These are phyloP conservation scores for Trifolium dubium DNA, from an alignment of 306 rosid species.

Conservation along the genomic window DNA sequence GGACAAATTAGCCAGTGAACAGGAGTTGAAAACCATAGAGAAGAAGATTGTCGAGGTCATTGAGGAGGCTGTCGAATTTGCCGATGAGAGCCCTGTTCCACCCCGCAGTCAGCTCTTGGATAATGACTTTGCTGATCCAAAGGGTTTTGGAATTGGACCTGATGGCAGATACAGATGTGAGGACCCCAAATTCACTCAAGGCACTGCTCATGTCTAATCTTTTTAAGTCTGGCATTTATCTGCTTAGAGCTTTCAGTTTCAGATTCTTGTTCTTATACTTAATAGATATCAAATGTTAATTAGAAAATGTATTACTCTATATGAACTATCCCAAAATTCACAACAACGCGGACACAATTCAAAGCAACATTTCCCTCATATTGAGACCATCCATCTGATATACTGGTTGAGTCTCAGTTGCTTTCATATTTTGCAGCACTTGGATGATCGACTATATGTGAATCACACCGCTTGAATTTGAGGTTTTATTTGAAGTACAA, in stretches of 20 bases:
- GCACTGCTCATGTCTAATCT: conserved; percentile 88
- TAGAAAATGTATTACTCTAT: conserved; percentile 38
- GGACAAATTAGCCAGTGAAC: conserved; percentile 74
- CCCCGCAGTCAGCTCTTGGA: conserved; percentile 87
- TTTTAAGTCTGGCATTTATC: conserved; percentile 29
- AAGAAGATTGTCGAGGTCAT: conserved; percentile 80
- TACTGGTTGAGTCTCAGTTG: too few relatives aligned
- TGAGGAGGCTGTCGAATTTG: conserved; percentile 82
- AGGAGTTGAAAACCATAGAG: conserved; percentile 75
- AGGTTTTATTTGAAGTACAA: too few relatives aligned
- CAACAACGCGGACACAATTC: too few relatives aligned
- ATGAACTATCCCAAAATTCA: conserved; percentile 6
- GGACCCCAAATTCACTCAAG: conserved; percentile 94
- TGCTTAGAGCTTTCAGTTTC: conserved; percentile 38
- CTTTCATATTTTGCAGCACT: too few relatives aligned
- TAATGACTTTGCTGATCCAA: conserved; percentile 95
- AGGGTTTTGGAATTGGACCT: conserved; percentile 94
- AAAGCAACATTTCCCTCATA: too few relatives aligned
- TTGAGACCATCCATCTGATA: too few relatives aligned
- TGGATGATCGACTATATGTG: too few relatives aligned
- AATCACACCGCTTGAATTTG: too few relatives aligned
- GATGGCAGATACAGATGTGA: conserved; percentile 94
- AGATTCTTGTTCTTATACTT: conserved; percentile 45
- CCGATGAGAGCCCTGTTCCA: conserved; percentile 85
- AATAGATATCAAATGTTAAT: conserved; percentile 36